Evolutionary conservation across 73 alveolate species (phyloP), one percentile per base, ranked within the genome.

Genomic region (Breviolum minutum): DNA sequence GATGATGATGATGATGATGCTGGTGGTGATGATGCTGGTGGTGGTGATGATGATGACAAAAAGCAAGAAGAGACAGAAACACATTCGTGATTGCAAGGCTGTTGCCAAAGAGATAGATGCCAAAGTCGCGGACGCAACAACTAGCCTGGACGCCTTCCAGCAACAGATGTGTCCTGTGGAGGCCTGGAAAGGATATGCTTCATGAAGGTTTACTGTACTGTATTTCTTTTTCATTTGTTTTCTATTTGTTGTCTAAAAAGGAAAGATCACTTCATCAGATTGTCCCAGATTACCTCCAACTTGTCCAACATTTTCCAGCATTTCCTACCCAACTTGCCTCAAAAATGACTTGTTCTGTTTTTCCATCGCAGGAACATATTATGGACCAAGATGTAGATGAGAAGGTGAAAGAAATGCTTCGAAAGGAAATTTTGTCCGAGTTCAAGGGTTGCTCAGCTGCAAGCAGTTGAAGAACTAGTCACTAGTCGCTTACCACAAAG

Each of bases 61-160:
- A 40, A 40, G 3, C 54, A 40, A 40, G 54, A 40, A 40, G 54
- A 40, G 54, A 40, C 54, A 40, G 54, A 40, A 40, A 40, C 0
- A 40, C 54, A 40, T 40, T 68, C 24, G 77, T 68, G 17, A 68
- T 68, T 24, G 71, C 62, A 63, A 86, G 94, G 94, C 66, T 27
- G 79, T 26, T 61, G 79, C 79, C 80, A 63, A 86, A 86, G 80
- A 86, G 70, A 86, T 86, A 4, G 79, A 61, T 12, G 80, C 77
- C 80, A 86, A 86, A 63, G 94, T 86, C 30, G 94, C 94, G 13
- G 94, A 86, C 26, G 94, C 94, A 86, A 63, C 61, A 27, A 62
- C 22, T 27, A 24, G 81, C 94, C 79, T 86, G 63, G 79, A 86
- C 22, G 79, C n/a, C n/a, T 27, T 86, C 63, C 63, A 86, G 79